A percentile compares a stretch with the other conserved stretches of the same genome.
These are phyloP conservation scores for Logfia minima DNA, from an alignment of 129 eudicot genomes.

Conservation along the genomic window DNA sequence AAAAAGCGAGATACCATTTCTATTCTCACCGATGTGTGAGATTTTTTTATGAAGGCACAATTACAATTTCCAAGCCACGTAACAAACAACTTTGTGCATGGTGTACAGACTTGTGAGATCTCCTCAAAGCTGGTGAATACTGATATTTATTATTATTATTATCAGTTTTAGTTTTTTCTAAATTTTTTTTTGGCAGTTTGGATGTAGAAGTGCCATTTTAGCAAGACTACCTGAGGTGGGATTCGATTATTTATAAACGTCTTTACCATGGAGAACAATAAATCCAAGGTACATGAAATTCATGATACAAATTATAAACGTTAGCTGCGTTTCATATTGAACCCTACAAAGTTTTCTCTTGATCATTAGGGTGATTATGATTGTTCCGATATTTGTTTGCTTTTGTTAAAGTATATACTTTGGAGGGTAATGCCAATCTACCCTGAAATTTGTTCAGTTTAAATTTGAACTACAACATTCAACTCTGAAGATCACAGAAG, in stretches of 20 bases:
- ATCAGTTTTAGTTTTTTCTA: no score
- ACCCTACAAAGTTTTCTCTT: background rate
- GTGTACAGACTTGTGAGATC: conserved; percentile 10
- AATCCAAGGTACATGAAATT: background rate
- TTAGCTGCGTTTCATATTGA: background rate
- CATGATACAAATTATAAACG: background rate
- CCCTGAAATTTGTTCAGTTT: background rate
- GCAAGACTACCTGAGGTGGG: conserved; percentile 10
- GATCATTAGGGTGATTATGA: conserved; percentile 1
- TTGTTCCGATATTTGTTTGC: background rate
- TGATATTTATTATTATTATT: background rate
- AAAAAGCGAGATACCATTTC: background rate
- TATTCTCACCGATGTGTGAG: background rate
- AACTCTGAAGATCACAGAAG: no score
- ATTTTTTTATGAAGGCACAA: background rate
- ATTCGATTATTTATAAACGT: background rate
- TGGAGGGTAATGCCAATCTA: background rate
- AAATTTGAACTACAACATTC: no score
- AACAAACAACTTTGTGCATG: background rate
- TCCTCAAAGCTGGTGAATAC: conserved; percentile 3
- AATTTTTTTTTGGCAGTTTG: background rate
- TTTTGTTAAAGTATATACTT: background rate
- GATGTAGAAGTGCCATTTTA: conserved; percentile 7
- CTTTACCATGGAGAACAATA: background rate
- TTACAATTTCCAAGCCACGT: background rate